Conservation (phyloP, 768 basidiomycete genomes). For the Naganishia vaughanmartiniae region DNA sequence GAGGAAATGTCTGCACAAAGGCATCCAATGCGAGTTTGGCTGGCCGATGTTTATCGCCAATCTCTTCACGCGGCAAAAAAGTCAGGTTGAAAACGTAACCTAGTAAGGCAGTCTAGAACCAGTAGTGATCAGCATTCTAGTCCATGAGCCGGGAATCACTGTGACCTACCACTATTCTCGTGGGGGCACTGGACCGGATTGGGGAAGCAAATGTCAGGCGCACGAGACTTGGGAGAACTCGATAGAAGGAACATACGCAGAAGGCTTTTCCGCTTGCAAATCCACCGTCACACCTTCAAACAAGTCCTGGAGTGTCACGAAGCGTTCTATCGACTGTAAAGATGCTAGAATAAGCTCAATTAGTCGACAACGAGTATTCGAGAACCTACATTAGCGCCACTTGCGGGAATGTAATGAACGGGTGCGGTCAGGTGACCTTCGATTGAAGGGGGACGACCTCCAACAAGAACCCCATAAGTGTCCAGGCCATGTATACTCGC, state of each 20-base stretch:
- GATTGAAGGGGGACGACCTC: not conserved
- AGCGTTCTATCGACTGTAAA: not conserved
- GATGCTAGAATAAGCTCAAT: not conserved
- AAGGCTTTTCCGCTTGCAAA: not conserved
- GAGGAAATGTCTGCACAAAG: not conserved
- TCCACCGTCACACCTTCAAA: conserved; percentile 8
- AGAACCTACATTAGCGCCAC: not conserved
- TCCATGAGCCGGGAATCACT: not conserved
- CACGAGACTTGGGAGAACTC: too few relatives aligned
- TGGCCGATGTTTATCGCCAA: conserved; percentile 3
- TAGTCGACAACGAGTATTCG: not conserved
- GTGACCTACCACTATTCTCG: conserved; percentile 9
- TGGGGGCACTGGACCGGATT: not conserved
- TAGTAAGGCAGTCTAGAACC: not conserved
- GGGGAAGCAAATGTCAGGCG: not conserved
- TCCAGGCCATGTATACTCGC: not conserved
- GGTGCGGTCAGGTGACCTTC: conserved; percentile 1
- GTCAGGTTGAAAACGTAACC: conserved; percentile 21
- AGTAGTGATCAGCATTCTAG: too few relatives aligned
- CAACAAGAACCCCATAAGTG: not conserved
- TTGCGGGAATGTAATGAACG: conserved; percentile 1
- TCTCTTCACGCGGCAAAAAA: conserved; percentile 8
- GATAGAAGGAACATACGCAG: not conserved
- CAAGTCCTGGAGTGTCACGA: not conserved
- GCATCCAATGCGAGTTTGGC: conserved; percentile 9